Percentiles rank a stretch among this genome's conserved stretches.
Evolutionary conservation across 2,329 filamentous ascomycete genomes (phyloP).

Genomic region (Chaetomium olivaceum): DNA sequence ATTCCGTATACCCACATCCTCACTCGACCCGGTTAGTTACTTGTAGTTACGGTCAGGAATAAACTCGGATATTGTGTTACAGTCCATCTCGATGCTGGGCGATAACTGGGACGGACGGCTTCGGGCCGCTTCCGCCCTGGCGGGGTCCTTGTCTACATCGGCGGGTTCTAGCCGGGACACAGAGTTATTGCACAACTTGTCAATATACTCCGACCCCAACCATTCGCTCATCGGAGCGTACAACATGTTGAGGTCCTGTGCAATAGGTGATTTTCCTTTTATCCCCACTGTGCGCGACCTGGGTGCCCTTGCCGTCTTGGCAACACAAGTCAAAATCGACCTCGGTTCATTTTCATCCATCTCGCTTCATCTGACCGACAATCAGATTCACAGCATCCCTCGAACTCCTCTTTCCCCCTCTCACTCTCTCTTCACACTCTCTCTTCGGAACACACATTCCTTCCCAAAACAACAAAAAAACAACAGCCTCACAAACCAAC

Average conservation of each 20-base stretch:
- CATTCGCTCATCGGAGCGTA: not conserved
- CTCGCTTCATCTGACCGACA: not conserved
- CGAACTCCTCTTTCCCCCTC: not conserved
- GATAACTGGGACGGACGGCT: too few relatives aligned
- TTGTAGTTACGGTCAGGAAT: conserved; percentile 4
- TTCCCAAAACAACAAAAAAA: not conserved
- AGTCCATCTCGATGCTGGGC: not conserved
- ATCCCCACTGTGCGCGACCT: not conserved
- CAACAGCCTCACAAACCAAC: conserved; percentile 2
- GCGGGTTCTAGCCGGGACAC: not conserved
- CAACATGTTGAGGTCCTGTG: not conserved
- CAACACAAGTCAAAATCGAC: conserved; percentile 10
- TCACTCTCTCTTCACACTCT: not conserved
- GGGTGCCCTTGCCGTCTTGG: conserved; percentile 11
- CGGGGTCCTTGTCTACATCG: not conserved
- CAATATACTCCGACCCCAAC: not conserved
- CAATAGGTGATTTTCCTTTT: not conserved
- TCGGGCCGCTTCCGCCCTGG: not conserved
- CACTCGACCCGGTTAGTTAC: conserved; percentile 3
- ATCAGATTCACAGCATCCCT: not conserved
- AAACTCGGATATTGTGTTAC: not conserved
- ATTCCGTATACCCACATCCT: conserved; percentile 19
- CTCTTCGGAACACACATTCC: not conserved
- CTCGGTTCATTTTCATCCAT: not conserved
- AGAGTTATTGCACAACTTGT: not conserved